A percentile compares a stretch with the other conserved stretches of the same genome.
phyloP scores from a whole-genome alignment of 139 green algal species.

The Ettlia oleoabundans region DNA sequence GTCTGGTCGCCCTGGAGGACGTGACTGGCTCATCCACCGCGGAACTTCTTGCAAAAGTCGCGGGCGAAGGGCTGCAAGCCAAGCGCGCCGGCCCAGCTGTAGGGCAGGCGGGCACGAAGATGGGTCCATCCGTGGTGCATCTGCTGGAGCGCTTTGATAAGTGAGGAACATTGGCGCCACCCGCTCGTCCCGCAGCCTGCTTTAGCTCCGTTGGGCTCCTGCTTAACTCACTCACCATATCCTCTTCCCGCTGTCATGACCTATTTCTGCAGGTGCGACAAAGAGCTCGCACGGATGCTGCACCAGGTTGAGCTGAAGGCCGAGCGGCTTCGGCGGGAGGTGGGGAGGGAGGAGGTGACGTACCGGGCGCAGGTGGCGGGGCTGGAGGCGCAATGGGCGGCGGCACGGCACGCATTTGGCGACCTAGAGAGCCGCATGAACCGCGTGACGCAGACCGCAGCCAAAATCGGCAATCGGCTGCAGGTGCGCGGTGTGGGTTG shows the following conservation, averaged over 20 bases:
- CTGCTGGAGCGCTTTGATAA: constrained; percentile 31
- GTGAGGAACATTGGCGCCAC: background rate
- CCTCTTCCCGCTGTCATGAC: background rate
- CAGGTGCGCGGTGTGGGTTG: constrained; percentile 39
- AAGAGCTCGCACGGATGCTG: constrained; percentile 45
- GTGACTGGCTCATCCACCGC: background rate
- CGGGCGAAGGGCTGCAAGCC: background rate
- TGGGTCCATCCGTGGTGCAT: background rate
- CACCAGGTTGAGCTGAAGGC: constrained; percentile 42
- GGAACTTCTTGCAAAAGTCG: background rate
- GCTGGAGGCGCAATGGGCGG: constrained; percentile 46
- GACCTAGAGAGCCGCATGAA: constrained; percentile 57
- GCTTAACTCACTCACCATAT: background rate
- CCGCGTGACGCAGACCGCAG: constrained; percentile 52
- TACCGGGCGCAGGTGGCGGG: constrained; percentile 46
- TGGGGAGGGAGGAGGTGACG: constrained; percentile 31
- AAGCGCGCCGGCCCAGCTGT: background rate
- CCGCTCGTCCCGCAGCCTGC: background rate
- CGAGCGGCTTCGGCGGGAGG: constrained; percentile 33
- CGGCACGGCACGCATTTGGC: constrained; percentile 46
- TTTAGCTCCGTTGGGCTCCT: background rate
- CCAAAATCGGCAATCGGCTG: constrained; percentile 59
- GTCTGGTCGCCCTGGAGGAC: background rate
- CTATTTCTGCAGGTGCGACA: constrained; percentile 33
- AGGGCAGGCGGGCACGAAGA: background rate